Conservation (phyloP, 306 rosid species). For the Acacia crassicarpa region DNA sequence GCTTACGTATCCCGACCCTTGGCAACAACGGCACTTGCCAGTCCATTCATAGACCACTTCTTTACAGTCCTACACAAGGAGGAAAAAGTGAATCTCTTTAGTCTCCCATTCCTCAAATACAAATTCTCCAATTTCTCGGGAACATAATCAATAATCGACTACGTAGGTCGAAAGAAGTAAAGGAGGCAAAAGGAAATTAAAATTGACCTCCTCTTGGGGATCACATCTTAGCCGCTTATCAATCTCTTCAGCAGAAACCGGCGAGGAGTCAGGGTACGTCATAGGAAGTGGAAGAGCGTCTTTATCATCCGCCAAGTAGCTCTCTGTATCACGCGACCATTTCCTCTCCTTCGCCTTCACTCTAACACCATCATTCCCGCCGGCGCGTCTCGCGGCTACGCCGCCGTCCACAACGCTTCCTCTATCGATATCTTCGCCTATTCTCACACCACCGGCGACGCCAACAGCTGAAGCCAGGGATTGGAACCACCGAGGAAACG, state of each 20-base stretch:
- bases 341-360: slow-evolving; percentile 74
- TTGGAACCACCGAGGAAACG: slow-evolving; percentile 53
- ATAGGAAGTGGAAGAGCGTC: slow-evolving; percentile 91
- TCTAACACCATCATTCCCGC: slow-evolving; percentile 44
- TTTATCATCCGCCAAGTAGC: slow-evolving; percentile 61
- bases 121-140: neutral
- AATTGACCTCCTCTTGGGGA: slow-evolving; percentile 62
- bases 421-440: slow-evolving; percentile 47
- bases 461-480: slow-evolving; percentile 47
- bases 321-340: slow-evolving; percentile 75
- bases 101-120: no score
- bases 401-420: slow-evolving; percentile 41
- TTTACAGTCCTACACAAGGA: slow-evolving; percentile 77
- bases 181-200: neutral
- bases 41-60: slow-evolving; percentile 98
- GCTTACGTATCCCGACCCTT: slow-evolving; percentile 85
- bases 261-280: slow-evolving; percentile 78
- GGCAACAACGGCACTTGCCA: slow-evolving; percentile 92
- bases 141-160: neutral
- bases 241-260: slow-evolving; percentile 67
- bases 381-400: slow-evolving; percentile 35
- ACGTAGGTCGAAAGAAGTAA: neutral
- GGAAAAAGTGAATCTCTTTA: neutral
- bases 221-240: slow-evolving; percentile 79
- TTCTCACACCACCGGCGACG: slow-evolving; percentile 44